Base-by-base conservation (phyloP, 176 grass and related monocot genomes). In the Cocos nucifera region DNA sequence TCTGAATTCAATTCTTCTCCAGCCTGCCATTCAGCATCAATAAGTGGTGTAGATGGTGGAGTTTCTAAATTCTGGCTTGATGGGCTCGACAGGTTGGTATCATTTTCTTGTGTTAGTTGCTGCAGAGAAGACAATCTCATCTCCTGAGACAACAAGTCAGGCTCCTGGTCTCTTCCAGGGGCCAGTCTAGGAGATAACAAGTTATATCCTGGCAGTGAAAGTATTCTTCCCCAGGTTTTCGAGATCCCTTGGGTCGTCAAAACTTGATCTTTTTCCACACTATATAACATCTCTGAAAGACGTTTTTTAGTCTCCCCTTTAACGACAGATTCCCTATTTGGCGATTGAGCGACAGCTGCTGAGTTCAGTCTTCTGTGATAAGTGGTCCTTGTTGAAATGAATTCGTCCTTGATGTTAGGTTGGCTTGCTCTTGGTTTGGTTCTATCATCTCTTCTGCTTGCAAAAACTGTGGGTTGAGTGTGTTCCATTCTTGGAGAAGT, bases 231-330 rank as follows among this genome's bases (percentile, higher is more conserved):
- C 51, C 91, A 74, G 27, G 83, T 72, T 80, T 72, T 86, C 54
- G 70, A 70, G 55, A 79, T 62, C 18, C 70, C 77, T 64, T 53
- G 29, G 57, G 23, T 73, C 61, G 57, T 66, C 61, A 57, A 70
- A 61, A 74, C 78, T 65, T 71, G 10, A 65, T 52, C 74, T 70
- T 78, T 44, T 44, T 44, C 35, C 35, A 44, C 53, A 85, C 61
- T 60, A 53, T 80, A 71, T 68, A 97, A 9, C 61, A 78, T 85
- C 54, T 97, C 83, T n/a, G 69, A 65, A 61, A 90, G 72, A 75
- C 85, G 77, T 73, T 77, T 85, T 51, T 87, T 97, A 10, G 78
- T 87, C 61, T 73, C 85, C 72, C 82, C 75, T 57, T 88, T 91
- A 44, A 78, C 78, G 51, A 80, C 82, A 54, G 75, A 82, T 25